Base-by-base conservation (phyloP, 805 yeast genomes). In the Cyberlindnera maclurae region DNA sequence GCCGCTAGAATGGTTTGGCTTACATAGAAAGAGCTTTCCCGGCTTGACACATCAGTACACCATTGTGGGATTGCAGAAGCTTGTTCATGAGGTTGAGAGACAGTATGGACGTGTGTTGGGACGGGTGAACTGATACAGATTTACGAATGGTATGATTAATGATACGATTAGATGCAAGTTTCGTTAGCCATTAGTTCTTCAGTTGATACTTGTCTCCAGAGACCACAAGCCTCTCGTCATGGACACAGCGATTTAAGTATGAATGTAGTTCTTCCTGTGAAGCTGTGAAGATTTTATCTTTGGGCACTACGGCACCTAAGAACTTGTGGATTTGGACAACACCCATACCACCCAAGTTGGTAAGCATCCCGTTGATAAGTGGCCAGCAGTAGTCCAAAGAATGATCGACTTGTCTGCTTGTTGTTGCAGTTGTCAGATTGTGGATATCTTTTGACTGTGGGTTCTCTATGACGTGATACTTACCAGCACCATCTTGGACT, bases 1-100 rank as follows among this genome's bases (percentile, higher is more conserved):
- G 1, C 98, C 98, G 2, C 63, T 93, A 41, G 98, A 93, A 57
- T 93, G 98, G 98, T 84, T 93, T 64, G 98, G 98, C 2, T 68
- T 93, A 24, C 93, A 93, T 57, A 71, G 97, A 47, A 75, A 82
- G 51, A 76, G 79, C 47, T 78, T 93, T 48, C 98, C 98, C 0
- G 79, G 83, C 30, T 70, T 84, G 42, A 82, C 96, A 0, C 97
- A 93, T 55, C 90, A 87, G 57, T 65, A 75, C 44, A 77, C 79
- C 0, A 82, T 89, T 36, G 73, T 82, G 12, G 75, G 80, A 2
- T 64, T 93, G 37, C 96, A 87, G 51, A 73, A 77, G 42, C 49
- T 87, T 40, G 85, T 85, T 11, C 77, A 73, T 34, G 79, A 85
- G 49, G 82, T 85, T 9, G 75, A 68, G 47, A 53, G 51, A 22